These are phyloP conservation scores for Neofusicoccum ribis DNA, from an alignment of 2,329 filamentous ascomycete species.

Conservation along the genomic window DNA sequence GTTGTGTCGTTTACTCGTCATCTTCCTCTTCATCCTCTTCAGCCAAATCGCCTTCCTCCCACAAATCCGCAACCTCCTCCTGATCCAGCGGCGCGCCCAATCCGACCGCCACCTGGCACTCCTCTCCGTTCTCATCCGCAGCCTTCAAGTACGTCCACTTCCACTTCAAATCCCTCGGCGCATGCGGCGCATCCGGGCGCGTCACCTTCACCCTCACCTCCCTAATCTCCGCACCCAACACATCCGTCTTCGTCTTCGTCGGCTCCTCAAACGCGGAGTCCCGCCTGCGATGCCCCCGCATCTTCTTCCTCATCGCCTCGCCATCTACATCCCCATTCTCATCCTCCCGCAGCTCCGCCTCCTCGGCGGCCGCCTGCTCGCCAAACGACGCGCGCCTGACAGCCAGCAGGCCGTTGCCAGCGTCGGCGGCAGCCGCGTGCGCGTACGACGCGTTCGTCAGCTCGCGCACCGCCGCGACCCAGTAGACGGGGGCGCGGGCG, in stretches of 20 bases:
- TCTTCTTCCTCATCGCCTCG: constrained; percentile 11
- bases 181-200: not conserved
- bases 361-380: not conserved
- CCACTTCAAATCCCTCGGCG: not conserved
- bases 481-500: constrained; percentile 3
- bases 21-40: constrained; percentile 8
- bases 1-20: not conserved
- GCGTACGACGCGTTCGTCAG: constrained; percentile 13
- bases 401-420: constrained; percentile 12
- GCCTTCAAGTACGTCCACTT: constrained; percentile 1
- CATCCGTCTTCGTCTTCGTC: constrained; percentile 18
- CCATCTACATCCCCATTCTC: constrained; percentile 2
- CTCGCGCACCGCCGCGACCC: constrained; percentile 12
- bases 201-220: constrained; percentile 9
- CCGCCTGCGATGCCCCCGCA: not conserved
- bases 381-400: constrained; percentile 3
- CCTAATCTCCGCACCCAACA: constrained; percentile 15
- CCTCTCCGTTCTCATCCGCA: constrained; percentile 1
- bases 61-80: constrained; percentile 18
- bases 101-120: constrained; percentile 7
- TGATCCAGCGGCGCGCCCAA: constrained; percentile 13
- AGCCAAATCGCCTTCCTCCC: constrained; percentile 10
- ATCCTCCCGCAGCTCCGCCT: not conserved
- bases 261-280: constrained; percentile 19
- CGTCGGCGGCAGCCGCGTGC: constrained; percentile 2